A percentile compares a stretch with the other conserved stretches of the same genome.
These are phyloP conservation scores for Ascochyta fabae DNA, from an alignment of 2,329 filamentous ascomycete species.

Conservation along the genomic window DNA sequence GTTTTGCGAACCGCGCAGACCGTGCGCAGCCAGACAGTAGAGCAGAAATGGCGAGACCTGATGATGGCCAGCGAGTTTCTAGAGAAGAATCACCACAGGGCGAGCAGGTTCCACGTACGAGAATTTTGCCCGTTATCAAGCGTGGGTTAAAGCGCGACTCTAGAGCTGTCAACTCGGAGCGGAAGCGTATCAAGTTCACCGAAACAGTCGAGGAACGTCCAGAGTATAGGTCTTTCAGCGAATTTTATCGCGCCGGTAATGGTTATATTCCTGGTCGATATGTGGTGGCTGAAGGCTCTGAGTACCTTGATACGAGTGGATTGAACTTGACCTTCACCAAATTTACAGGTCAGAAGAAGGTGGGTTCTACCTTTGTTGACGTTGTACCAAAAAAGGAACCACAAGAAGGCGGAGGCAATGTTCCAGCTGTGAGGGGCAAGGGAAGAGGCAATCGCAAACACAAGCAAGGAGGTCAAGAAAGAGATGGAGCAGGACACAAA, in stretches of 20 bases:
- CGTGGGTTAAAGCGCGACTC: not conserved
- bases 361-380: conserved; percentile 31
- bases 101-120: not conserved
- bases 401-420: conserved; percentile 1
- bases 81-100: not conserved
- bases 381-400: conserved; percentile 24
- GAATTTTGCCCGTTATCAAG: not conserved
- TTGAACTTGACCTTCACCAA: conserved; percentile 23
- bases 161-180: not conserved
- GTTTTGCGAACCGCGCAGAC: not conserved
- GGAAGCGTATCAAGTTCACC: conserved; percentile 30
- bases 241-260: conserved; percentile 25
- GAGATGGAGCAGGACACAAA: too few species aligned
- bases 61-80: not conserved
- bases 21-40: not conserved
- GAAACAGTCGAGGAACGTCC: conserved; percentile 27
- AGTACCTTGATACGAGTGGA: conserved; percentile 41
- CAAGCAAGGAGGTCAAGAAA: not conserved
- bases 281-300: conserved; percentile 29
- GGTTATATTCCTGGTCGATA: conserved; percentile 37
- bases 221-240: conserved; percentile 22
- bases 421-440: not conserved
- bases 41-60: not conserved
- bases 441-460: not conserved
- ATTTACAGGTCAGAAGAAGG: conserved; percentile 35